A percentile compares a stretch with the other conserved stretches of the same genome.
Evolutionary conservation across 257 asterid species (phyloP).

Genomic region (Petunia axillaris): DNA sequence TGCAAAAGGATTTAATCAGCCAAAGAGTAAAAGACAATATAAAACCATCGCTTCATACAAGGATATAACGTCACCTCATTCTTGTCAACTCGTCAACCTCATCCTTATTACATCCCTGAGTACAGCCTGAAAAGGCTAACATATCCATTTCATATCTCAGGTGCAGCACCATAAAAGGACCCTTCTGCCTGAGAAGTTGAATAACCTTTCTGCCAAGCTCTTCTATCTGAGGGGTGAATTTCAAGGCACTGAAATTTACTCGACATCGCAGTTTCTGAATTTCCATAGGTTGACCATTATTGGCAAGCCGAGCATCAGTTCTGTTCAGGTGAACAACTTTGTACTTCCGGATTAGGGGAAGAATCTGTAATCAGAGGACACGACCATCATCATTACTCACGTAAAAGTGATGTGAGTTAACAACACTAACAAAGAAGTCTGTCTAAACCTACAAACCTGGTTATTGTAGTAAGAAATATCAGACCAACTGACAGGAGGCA

Average conservation of each 20-base stretch:
- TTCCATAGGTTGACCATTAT: conserved; percentile 83
- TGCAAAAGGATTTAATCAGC: conserved; percentile 41
- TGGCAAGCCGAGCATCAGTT: conserved; percentile 93
- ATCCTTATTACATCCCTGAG: conserved; percentile 81
- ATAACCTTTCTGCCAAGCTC: conserved; percentile 90
- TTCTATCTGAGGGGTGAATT: conserved; percentile 90
- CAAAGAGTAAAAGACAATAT: conserved; percentile 12
- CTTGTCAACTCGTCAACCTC: conserved; percentile 88
- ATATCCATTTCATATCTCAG: conserved; percentile 99
- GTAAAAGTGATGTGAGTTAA: conserved; percentile 14
- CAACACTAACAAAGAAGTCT: conserved; percentile 15
- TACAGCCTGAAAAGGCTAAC: conserved; percentile 97
- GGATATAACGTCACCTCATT: conserved; percentile 65
- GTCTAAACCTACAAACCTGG: conserved; percentile 53
- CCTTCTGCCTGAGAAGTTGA: conserved; percentile 73
- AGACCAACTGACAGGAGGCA: conserved; percentile 98
- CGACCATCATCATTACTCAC: conserved; percentile 19
- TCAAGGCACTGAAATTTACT: conserved; percentile 78
- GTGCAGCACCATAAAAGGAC: conserved; percentile 92
- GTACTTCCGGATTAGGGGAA: conserved; percentile 82
- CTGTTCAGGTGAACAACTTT: conserved; percentile 93
- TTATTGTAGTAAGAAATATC: conserved; percentile 84
- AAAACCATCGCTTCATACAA: not conserved
- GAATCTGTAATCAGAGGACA: conserved; percentile 61
- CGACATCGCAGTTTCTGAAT: conserved; percentile 93